These are phyloP conservation scores for Amaranthus cruentus DNA, from an alignment of 148 eudicot species.

Conservation along the genomic window DNA sequence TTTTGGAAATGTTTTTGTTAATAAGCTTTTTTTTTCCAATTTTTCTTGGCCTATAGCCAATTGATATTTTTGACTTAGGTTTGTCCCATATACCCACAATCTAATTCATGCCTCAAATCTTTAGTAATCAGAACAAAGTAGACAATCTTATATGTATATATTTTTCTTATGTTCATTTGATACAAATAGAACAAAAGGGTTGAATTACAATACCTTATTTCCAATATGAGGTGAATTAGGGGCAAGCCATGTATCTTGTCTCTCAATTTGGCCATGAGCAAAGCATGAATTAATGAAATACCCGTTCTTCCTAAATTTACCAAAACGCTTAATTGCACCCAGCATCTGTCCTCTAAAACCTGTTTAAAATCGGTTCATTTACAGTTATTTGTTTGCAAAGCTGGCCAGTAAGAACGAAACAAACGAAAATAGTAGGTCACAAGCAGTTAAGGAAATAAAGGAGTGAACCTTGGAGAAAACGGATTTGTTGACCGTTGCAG, in stretches of 20 bases:
- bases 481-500: conserved; percentile 67
- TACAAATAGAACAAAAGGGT: not conserved
- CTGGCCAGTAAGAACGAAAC: not conserved
- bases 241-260: conserved; percentile 93
- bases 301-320: conserved; percentile 54
- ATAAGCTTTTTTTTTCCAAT: too few species aligned
- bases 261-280: conserved; percentile 89
- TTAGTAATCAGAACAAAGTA: too few species aligned
- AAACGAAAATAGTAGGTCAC: not conserved
- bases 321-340: conserved; percentile 46
- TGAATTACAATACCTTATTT: conserved; percentile 47
- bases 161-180: not conserved
- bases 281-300: conserved; percentile 85
- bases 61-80: too few species aligned
- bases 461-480: conserved; percentile 63
- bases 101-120: too few species aligned
- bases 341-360: conserved; percentile 78
- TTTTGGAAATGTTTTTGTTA: too few species aligned
- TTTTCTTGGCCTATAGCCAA: too few species aligned
- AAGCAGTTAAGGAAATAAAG: not conserved
- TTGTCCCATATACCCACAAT: too few species aligned
- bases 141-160: not conserved
- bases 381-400: not conserved
- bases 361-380: conserved; percentile 27
- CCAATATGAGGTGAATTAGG: conserved; percentile 61